These are phyloP conservation scores for Raffaelea arxii DNA, from an alignment of 2,329 filamentous ascomycete species.

Conservation along the genomic window DNA sequence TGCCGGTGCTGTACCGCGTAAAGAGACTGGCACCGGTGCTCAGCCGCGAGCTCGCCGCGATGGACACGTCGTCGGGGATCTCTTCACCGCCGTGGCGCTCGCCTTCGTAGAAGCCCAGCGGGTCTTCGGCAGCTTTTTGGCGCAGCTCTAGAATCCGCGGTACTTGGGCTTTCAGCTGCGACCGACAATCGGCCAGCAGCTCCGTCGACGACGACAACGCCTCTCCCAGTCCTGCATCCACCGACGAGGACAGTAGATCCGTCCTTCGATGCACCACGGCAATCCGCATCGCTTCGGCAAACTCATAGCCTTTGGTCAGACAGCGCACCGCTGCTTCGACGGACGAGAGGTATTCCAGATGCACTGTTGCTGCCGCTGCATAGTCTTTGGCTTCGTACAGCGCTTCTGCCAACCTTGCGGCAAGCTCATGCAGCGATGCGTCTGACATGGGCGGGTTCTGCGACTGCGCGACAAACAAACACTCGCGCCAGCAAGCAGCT, in stretches of 20 bases:
- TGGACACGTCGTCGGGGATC: slow-evolving; percentile 77
- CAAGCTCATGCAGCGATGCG: slow-evolving; percentile 55
- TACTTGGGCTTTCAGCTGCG: slow-evolving; percentile 73
- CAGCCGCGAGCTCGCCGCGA: slow-evolving; percentile 72
- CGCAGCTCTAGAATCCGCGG: slow-evolving; percentile 78
- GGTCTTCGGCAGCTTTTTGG: slow-evolving; percentile 70
- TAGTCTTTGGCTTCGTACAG: slow-evolving; percentile 81
- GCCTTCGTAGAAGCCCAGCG: slow-evolving; percentile 80
- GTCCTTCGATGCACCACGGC: slow-evolving; percentile 50
- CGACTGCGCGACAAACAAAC: slow-evolving; percentile 67
- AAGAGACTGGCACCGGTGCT: slow-evolving; percentile 83
- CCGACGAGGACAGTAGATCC: slow-evolving; percentile 54
- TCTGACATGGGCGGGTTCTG: slow-evolving; percentile 26
- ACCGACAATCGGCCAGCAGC: slow-evolving; percentile 85
- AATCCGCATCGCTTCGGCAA: slow-evolving; percentile 79
- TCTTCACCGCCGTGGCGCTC: slow-evolving; percentile 42
- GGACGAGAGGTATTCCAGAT: slow-evolving; percentile 71
- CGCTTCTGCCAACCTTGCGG: slow-evolving; percentile 65
- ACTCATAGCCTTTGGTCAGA: slow-evolving; percentile 79
- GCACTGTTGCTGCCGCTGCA: slow-evolving; percentile 65
- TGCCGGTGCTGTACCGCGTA: slow-evolving; percentile 76
- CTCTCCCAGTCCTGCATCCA: slow-evolving; percentile 74
- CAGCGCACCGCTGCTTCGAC: slow-evolving; percentile 60
- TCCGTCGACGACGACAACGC: slow-evolving; percentile 77
- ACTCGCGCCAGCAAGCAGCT: slow-evolving; percentile 74